These are phyloP conservation scores for Blumeriella jaapii DNA, from an alignment of 2,329 filamentous ascomycete species.

Conservation along the genomic window DNA sequence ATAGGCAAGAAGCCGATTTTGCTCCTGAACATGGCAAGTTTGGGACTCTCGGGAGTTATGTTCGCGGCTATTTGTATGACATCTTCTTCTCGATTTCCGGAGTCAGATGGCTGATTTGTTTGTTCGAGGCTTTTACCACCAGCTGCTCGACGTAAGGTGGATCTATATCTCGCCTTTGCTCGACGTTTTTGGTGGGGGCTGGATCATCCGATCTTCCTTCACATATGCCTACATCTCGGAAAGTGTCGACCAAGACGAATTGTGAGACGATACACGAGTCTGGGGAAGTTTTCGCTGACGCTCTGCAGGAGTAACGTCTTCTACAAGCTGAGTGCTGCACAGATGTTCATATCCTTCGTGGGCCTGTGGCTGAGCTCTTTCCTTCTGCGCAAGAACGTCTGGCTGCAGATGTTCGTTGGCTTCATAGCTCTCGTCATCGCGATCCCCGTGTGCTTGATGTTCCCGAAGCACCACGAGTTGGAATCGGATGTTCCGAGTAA, in stretches of 20 bases:
- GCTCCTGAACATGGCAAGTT: slow-evolving; percentile 8
- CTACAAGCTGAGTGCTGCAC: slow-evolving; percentile 9
- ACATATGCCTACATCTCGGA: slow-evolving; percentile 10
- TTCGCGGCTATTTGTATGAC: slow-evolving; percentile 11
- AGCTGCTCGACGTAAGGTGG: slow-evolving; percentile 12
- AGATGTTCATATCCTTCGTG: slow-evolving; percentile 8
- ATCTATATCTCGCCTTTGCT: slow-evolving; percentile 12
- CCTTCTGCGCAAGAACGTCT: slow-evolving; percentile 12
- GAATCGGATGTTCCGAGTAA: neutral
- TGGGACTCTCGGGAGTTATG: slow-evolving; percentile 1
- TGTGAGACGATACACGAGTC: slow-evolving; percentile 4
- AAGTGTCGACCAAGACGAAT: slow-evolving; percentile 5
- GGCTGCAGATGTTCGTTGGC: no score
- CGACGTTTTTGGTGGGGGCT: slow-evolving; percentile 11
- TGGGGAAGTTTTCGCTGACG: neutral
- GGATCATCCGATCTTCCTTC: slow-evolving; percentile 9
- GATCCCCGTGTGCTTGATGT: neutral
- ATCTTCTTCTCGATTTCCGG: neutral
- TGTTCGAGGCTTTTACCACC: slow-evolving; percentile 9
- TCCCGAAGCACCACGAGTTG: no score
- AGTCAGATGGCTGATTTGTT: neutral
- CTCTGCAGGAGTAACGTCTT: slow-evolving; percentile 9
- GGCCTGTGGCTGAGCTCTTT: slow-evolving; percentile 9
- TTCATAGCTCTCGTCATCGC: no score
- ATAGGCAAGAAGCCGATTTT: slow-evolving; percentile 11